A percentile compares a stretch with the other conserved stretches of the same genome.
Conservation (phyloP, 352 stramenopile genomes). For the Blastocystis sp. region DNA sequence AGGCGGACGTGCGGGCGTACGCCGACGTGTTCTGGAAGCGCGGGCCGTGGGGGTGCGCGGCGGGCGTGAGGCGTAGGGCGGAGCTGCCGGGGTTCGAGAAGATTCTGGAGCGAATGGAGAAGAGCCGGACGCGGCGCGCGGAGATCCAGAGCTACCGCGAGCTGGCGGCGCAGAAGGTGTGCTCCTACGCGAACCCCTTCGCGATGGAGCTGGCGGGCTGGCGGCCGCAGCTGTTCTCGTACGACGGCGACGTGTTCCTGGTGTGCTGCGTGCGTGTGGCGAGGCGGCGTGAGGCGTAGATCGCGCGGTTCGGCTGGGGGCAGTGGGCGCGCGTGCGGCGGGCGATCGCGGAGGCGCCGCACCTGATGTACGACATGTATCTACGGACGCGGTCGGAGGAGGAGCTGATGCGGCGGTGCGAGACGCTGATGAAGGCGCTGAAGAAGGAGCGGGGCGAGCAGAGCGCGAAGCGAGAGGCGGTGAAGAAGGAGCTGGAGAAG, state of each 20-base stretch:
- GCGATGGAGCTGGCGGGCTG: neutral
- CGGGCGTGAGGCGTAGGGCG: constrained; percentile 69
- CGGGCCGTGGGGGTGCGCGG: constrained; percentile 67
- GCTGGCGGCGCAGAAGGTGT: neutral
- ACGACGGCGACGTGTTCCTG: constrained; percentile 22
- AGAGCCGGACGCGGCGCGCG: constrained; percentile 78
- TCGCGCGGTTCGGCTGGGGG: constrained; percentile 27
- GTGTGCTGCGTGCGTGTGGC: constrained; percentile 13
- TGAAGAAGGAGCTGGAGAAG: neutral
- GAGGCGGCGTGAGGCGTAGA: constrained; percentile 2
- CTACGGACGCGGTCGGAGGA: constrained; percentile 36
- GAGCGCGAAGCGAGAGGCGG: neutral
- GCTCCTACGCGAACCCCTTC: neutral
- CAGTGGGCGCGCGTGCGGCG: neutral
- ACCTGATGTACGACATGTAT: constrained; percentile 7
- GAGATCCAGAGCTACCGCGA: constrained; percentile 73
- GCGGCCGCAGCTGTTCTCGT: neutral
- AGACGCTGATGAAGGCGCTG: constrained; percentile 25
- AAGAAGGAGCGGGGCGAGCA: constrained; percentile 5
- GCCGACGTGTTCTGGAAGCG: constrained; percentile 78
- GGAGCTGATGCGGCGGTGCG: constrained; percentile 17
- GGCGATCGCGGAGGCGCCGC: neutral
- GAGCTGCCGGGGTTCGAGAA: constrained; percentile 75
- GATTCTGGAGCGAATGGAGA: constrained; percentile 74
- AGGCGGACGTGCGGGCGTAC: constrained; percentile 75